Conservation (phyloP, 2,329 filamentous ascomycete genomes). For the Xylariaceae sp. region DNA sequence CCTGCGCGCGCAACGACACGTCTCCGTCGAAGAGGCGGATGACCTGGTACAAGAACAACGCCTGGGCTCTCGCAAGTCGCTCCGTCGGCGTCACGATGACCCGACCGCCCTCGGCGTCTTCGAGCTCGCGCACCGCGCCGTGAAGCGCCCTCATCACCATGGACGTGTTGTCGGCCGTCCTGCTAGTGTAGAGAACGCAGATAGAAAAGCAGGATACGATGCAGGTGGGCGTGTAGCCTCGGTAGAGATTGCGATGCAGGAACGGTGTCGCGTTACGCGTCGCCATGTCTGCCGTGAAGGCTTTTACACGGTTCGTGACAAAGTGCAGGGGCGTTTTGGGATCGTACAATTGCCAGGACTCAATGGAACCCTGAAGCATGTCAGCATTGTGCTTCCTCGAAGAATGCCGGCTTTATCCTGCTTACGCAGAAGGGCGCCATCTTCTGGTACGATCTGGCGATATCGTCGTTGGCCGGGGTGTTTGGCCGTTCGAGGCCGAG, state of each 20-base stretch:
- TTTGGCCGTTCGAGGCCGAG: slow-evolving; percentile 5
- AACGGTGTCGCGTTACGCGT: slow-evolving; percentile 24
- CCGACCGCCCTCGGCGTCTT: slow-evolving; percentile 3
- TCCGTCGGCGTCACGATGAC: slow-evolving; percentile 16
- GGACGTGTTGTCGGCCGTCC: slow-evolving; percentile 21
- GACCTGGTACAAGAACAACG: slow-evolving; percentile 20
- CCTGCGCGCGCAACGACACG: slow-evolving; percentile 15
- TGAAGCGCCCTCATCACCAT: slow-evolving; percentile 26
- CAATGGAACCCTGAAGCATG: slow-evolving; percentile 12
- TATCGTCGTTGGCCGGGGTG: slow-evolving; percentile 14
- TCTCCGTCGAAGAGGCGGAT: slow-evolving; percentile 23
- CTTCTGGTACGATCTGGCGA: slow-evolving; percentile 7
- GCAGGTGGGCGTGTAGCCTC: slow-evolving; percentile 18
- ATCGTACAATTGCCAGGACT: slow-evolving; percentile 26
- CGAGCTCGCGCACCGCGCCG: slow-evolving; percentile 18
- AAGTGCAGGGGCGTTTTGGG: slow-evolving; percentile 21
- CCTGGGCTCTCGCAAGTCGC: slow-evolving; percentile 21
- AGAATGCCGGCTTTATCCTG: neutral
- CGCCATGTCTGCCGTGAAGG: slow-evolving; percentile 22
- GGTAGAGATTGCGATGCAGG: slow-evolving; percentile 26
- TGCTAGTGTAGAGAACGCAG: slow-evolving; percentile 25
- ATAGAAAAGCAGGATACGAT: slow-evolving; percentile 28
- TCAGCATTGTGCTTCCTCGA: no score
- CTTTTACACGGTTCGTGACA: slow-evolving; percentile 21
- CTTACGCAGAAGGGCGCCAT: slow-evolving; percentile 22